Evolutionary conservation across 2,329 filamentous ascomycete species (phyloP).

Genomic region (Diaporthe batatas): DNA sequence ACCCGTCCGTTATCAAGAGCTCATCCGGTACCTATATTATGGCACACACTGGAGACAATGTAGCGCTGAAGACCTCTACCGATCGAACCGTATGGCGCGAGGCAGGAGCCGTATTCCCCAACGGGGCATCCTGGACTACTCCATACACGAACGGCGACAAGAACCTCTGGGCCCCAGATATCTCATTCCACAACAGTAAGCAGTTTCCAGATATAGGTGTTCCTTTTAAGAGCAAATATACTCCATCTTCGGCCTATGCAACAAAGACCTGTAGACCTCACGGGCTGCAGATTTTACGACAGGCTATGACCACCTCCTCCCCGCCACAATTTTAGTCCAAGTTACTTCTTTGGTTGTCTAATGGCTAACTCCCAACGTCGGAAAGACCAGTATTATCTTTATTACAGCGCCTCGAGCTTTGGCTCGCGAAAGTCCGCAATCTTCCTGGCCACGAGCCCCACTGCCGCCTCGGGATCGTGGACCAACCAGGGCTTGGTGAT

Average conservation of each 20-base stretch:
- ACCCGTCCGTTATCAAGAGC: conserved; percentile 3
- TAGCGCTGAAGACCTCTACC: conserved; percentile 2
- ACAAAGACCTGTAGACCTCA: too few relatives aligned
- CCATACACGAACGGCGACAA: background rate
- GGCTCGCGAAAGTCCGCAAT: conserved; percentile 1
- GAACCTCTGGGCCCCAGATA: conserved; percentile 19
- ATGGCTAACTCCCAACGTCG: too few relatives aligned
- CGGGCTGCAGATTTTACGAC: too few relatives aligned
- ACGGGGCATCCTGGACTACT: conserved; percentile 15
- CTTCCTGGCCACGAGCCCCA: conserved; percentile 14
- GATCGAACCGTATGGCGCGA: conserved; percentile 13
- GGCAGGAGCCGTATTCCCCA: conserved; percentile 15
- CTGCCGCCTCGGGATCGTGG: conserved; percentile 11
- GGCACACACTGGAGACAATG: conserved; percentile 13
- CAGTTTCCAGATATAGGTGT: too few relatives aligned
- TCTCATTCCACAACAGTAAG: conserved; percentile 12
- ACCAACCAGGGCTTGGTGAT: conserved; percentile 20
- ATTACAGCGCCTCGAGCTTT: background rate
- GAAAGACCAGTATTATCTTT: background rate
- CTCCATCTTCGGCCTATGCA: too few relatives aligned
- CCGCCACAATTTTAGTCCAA: too few relatives aligned
- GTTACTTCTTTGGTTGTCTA: too few relatives aligned
- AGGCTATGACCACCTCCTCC: too few relatives aligned
- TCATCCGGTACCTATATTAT: background rate
- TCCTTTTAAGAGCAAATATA: too few relatives aligned